Evolutionary conservation across 2,329 filamentous ascomycete genomes (phyloP), one percentile per base, ranked within the genome.

Genomic region (Cercospora beticola): DNA sequence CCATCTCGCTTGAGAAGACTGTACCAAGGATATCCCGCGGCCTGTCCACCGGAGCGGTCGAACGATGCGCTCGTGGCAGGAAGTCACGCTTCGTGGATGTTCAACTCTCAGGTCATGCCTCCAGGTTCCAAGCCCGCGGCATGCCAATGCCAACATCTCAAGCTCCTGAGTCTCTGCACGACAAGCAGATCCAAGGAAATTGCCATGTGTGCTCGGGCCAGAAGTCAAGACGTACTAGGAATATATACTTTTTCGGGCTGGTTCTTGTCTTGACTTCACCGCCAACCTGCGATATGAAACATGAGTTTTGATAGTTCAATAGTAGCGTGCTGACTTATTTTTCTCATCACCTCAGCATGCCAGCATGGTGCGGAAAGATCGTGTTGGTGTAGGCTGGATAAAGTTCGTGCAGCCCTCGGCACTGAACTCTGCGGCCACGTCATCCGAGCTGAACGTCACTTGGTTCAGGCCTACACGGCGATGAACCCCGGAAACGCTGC

Each of bases 181-280:
- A 49, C 46, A 49, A 49, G 46, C 18, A 23, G 46, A 62, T 62
- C 59, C 59, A 43, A 43, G 26, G 59, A 62, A 40, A 62, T 62
- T 62, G 21, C 59, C 59, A 62, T 40, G 36, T 26, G 40, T 62
- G 59, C 59, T 62, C 36, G 59, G 59, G 36, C 59, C 59, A 62
- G 7, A 26, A 33, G 33, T 23, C 59, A 62, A 62, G 59, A 62
- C 16, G 31, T 62, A 49, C 46, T 43, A 36, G 36, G 23, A 18
- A 16, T 6, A 26, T 31, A 62, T 33, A 62, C 31, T 62, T 62
- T 62, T 43, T 21, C 30, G 23, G 59, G 18, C 23, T 18, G 5
- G n/a, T 60, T 62, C 59, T 62, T 62, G 59, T 62, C 59, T 62
- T 62, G 59, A 62, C 59, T 62, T 62, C 31, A 62, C 59, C 16